These are phyloP conservation scores for Vickermania ingenoplastis DNA, from an alignment of 208 protist species.

Conservation along the genomic window DNA sequence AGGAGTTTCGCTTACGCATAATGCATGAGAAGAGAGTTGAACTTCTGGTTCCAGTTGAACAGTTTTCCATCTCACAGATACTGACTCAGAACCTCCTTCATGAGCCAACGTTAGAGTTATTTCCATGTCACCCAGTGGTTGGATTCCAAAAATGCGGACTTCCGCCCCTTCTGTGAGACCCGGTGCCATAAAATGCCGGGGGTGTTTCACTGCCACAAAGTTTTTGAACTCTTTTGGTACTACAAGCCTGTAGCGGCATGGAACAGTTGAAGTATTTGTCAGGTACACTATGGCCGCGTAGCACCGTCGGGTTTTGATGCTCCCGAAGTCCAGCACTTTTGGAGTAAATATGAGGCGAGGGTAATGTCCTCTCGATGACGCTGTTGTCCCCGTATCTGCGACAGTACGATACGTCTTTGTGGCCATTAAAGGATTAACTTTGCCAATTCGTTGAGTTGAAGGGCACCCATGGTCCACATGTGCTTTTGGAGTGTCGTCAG, in stretches of 20 bases:
- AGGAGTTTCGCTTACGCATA: background rate
- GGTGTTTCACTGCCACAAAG: constrained; percentile 37
- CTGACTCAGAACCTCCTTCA: constrained; percentile 28
- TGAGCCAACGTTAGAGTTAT: constrained; percentile 21
- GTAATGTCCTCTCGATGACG: constrained; percentile 8
- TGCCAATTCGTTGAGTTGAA: too few species aligned
- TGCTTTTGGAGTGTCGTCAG: too few species aligned
- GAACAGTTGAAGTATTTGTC: constrained; percentile 68
- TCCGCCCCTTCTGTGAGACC: constrained; percentile 47
- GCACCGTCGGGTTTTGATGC: constrained; percentile 23
- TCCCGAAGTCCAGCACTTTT: constrained; percentile 34
- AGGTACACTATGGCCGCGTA: constrained; percentile 37
- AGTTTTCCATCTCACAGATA: constrained; percentile 29
- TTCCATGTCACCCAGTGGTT: constrained; percentile 26
- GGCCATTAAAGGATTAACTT: constrained; percentile 6
- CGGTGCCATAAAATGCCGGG: constrained; percentile 60
- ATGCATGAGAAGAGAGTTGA: constrained; percentile 7
- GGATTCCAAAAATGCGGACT: constrained; percentile 40
- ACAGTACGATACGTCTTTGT: background rate
- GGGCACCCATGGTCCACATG: too few species aligned
- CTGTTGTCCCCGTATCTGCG: constrained; percentile 7
- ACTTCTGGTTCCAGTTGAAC: constrained; percentile 10
- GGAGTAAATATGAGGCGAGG: constrained; percentile 14
- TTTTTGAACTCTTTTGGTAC: constrained; percentile 13
- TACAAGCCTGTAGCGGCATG: constrained; percentile 67